Evolutionary conservation across 2,329 filamentous ascomycete species (phyloP).

Genomic region (Colletotrichum camelliae): DNA sequence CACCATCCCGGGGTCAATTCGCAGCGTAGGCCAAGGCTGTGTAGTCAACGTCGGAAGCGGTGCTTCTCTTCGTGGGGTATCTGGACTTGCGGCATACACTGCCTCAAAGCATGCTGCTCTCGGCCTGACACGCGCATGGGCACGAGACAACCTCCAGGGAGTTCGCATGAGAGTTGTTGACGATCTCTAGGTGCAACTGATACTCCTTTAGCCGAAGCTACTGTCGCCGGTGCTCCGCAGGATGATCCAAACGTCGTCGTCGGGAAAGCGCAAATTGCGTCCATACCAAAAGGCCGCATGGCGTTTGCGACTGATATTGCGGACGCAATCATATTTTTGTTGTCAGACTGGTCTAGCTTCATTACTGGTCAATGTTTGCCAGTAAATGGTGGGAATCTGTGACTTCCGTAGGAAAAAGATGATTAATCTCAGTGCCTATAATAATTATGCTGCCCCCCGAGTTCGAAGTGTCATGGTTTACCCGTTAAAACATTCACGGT

Average conservation of each 20-base stretch:
- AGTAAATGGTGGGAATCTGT: not conserved
- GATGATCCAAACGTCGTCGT: not conserved
- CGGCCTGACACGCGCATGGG: not conserved
- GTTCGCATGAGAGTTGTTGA: not conserved
- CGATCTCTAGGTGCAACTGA: not conserved
- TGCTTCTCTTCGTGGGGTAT: not conserved
- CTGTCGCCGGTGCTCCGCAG: not conserved
- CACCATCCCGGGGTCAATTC: not conserved
- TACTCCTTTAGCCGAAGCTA: not conserved
- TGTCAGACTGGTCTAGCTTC: not conserved
- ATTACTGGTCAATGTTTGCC: not conserved
- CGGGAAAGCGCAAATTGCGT: not conserved
- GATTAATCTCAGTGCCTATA: not conserved
- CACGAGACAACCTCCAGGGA: not conserved
- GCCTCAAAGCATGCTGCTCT: not conserved
- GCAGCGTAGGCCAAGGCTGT: not conserved
- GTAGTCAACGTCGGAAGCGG: not conserved
- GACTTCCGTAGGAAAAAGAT: accelerated
- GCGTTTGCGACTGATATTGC: not conserved
- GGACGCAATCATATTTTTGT: not conserved
- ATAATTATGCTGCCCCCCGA: not conserved
- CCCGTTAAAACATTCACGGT: too few species aligned
- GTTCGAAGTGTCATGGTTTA: not conserved
- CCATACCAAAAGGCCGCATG: not conserved
- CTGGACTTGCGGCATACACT: not conserved